Conservation (phyloP, 1,139 yeast species). For the Kluyveromyces sp. region DNA sequence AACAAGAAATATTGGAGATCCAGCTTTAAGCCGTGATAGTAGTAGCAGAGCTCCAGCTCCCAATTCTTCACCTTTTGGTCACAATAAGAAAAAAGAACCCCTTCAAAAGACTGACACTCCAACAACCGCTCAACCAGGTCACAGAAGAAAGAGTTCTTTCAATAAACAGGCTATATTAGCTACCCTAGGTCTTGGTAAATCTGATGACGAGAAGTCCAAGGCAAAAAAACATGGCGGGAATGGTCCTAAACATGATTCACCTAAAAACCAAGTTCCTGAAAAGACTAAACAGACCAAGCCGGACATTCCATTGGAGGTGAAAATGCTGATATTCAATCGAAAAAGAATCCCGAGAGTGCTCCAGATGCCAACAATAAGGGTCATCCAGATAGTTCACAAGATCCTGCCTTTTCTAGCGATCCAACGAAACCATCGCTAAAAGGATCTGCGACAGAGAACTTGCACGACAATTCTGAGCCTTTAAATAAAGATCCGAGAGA, state of each 20-base stretch:
- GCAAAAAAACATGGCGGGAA: not conserved
- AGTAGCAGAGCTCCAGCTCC: not conserved
- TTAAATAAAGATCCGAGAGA: too few species aligned
- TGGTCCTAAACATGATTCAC: not conserved
- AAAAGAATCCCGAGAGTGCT: too few species aligned
- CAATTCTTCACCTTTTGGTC: not conserved
- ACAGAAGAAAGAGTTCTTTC: conserved; percentile 3
- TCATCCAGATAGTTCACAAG: too few species aligned
- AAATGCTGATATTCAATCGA: too few species aligned
- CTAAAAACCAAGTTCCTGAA: not conserved
- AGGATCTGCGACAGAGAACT: too few species aligned
- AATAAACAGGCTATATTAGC: conserved; percentile 1
- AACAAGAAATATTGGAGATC: conserved; percentile 1
- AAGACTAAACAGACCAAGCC: not conserved
- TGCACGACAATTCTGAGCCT: too few species aligned
- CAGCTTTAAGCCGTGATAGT: not conserved
- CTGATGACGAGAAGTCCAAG: not conserved
- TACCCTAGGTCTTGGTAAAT: conserved; percentile 1
- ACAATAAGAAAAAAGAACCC: not conserved
- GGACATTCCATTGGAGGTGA: too few species aligned
- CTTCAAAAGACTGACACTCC: not conserved
- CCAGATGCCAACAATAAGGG: too few species aligned
- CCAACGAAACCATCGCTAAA: too few species aligned
- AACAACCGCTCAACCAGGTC: not conserved
- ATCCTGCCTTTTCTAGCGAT: too few species aligned